A percentile compares a stretch with the other conserved stretches of the same genome.
Conservation (phyloP, 148 eudicot genomes). For the Arctostaphylos glauca region DNA sequence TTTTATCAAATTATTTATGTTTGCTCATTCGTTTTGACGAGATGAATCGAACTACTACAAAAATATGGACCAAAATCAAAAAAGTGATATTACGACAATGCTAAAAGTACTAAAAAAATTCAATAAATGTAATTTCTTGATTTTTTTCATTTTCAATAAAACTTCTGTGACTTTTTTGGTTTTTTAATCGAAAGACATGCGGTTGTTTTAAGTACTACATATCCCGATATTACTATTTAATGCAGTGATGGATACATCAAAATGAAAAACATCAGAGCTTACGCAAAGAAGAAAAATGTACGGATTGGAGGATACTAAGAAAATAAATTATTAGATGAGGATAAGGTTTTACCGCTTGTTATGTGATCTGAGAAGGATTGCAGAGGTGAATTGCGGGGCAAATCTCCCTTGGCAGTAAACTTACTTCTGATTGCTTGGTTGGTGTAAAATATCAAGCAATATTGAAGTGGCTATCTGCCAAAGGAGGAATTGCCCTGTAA, state of each 20-base stretch:
- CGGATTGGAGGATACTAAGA: background rate
- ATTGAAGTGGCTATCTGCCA: constrained; percentile 13
- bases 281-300: background rate
- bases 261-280: background rate
- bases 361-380: background rate
- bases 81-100: too few relatives aligned
- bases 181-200: too few relatives aligned
- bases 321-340: background rate
- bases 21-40: too few relatives aligned
- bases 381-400: constrained; percentile 23
- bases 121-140: too few relatives aligned
- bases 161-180: too few relatives aligned
- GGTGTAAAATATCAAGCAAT: background rate
- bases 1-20: too few relatives aligned
- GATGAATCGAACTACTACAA: too few relatives aligned
- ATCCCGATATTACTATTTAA: background rate
- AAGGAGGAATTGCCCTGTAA: constrained; percentile 53
- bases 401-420: constrained; percentile 30
- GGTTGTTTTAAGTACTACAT: background rate
- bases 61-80: too few relatives aligned
- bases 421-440: background rate
- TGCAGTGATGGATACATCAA: background rate
- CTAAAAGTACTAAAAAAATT: too few relatives aligned
- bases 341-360: background rate
- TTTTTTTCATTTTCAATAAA: too few relatives aligned